Conservation (phyloP, 2,329 filamentous ascomycete genomes). For the Fonsecaea multimorphosa region DNA sequence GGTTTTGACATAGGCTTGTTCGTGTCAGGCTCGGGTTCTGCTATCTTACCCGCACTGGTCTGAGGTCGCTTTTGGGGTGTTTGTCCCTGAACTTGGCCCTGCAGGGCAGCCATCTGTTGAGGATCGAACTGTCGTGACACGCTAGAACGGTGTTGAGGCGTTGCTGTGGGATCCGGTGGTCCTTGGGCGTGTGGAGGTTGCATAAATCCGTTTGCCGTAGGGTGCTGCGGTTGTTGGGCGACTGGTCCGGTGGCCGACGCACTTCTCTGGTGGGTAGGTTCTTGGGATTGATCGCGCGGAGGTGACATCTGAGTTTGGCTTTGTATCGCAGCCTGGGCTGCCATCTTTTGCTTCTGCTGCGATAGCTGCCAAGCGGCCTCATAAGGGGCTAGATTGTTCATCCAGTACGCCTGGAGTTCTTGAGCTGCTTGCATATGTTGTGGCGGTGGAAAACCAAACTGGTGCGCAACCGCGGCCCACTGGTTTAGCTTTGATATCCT, state of each 20-base stretch:
- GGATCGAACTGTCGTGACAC: conserved; percentile 41
- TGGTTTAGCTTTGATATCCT: conserved; percentile 70
- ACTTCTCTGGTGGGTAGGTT: conserved; percentile 36
- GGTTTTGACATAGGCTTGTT: conserved; percentile 47
- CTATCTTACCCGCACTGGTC: conserved; percentile 41
- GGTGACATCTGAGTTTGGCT: conserved; percentile 52
- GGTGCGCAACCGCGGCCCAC: conserved; percentile 75
- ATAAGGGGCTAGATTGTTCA: conserved; percentile 75
- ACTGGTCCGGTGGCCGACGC: conserved; percentile 41
- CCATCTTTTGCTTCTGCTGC: conserved; percentile 52
- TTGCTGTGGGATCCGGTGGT: conserved; percentile 45
- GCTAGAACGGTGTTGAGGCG: conserved; percentile 40
- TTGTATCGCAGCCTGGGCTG: conserved; percentile 49
- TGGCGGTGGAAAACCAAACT: conserved; percentile 64
- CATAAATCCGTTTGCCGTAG: conserved; percentile 48
- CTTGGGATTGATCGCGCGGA: conserved; percentile 44
- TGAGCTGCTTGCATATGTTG: conserved; percentile 71
- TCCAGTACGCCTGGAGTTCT: conserved; percentile 75
- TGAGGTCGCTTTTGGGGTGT: conserved; percentile 37
- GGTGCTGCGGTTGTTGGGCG: conserved; percentile 25
- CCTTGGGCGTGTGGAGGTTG: conserved; percentile 24
- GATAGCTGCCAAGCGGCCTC: conserved; percentile 62
- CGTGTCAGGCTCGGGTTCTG: conserved; percentile 43
- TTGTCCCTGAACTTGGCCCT: conserved; percentile 32
- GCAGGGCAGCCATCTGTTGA: conserved; percentile 37